Evolutionary conservation across 2,329 filamentous ascomycete species (phyloP), one percentile per base, ranked within the genome.

Genomic region (Xylaria sp.): DNA sequence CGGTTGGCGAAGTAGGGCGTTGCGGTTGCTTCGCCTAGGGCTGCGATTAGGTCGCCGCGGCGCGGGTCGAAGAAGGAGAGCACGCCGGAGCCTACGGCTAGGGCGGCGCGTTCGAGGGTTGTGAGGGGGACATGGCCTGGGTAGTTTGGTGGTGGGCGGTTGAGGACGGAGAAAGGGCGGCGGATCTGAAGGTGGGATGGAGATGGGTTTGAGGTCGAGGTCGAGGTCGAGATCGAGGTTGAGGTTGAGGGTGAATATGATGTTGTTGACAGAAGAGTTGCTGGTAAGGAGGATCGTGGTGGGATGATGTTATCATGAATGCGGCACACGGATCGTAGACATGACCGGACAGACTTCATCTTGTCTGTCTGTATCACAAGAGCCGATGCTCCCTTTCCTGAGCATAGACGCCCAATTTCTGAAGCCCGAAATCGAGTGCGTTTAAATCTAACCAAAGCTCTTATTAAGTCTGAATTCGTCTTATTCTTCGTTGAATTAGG

Each of bases 1-100:
- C 93, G 92, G 82, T 93, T 89, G 81, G 98, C 94, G 84, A 98
- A 98, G 86, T 94, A 97, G 13, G 96, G 96, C 10, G 94, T 94
- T 25, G 94, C 94, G 2, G 96, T 98, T 34, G 94, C 91, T 85
- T 99, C 96, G 78, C 94, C 95, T n/a, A 97, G 89, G 41, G 94
- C 89, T 41, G 96, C 96, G 75, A 99, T 97, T 74, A 99, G 90
- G 83, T 99, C 96, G 80, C 90, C 93, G 76, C 96, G 89, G 77
- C 92, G 89, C 0, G 95, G 95, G 76, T 98, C 89, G 3, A 94
- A 75, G 60, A 92, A 83, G 41, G 89, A 89, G 76, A 87, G 84
- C 62, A 92, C 78, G 52, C 89, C 88, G 8, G 90, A 90, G 32
- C 89, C 89, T 58, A 91, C 77, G 55, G 89, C 88, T 57, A 99